Percentiles rank a stretch among this genome's conserved stretches.
Evolutionary conservation across 1,139 yeast genomes (phyloP).

Genomic region (Taphrina communis): DNA sequence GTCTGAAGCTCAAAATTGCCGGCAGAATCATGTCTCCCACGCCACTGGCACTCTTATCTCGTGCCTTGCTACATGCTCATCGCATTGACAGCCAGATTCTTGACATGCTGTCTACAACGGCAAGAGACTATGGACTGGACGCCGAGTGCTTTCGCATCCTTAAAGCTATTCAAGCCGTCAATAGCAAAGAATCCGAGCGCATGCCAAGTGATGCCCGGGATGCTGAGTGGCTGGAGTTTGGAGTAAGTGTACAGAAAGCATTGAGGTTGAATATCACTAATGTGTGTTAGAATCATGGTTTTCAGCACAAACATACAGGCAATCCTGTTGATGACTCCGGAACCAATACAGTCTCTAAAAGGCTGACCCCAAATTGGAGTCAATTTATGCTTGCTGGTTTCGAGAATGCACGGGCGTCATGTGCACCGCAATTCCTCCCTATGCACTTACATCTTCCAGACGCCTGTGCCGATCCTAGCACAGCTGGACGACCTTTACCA

Average conservation of each 20-base stretch:
- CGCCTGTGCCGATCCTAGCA: background rate
- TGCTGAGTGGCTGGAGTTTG: slow-evolving; percentile 16
- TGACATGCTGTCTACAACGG: slow-evolving; percentile 2
- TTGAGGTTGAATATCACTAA: slow-evolving; percentile 3
- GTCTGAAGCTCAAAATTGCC: slow-evolving; percentile 19
- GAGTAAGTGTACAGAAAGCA: slow-evolving; percentile 2
- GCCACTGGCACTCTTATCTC: slow-evolving; percentile 15
- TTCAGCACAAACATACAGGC: slow-evolving; percentile 11
- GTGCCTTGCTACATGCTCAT: slow-evolving; percentile 19
- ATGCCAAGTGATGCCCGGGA: slow-evolving; percentile 14
- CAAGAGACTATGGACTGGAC: slow-evolving; percentile 1
- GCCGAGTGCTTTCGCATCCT: slow-evolving; percentile 13
- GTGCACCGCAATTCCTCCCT: slow-evolving; percentile 4
- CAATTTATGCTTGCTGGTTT: slow-evolving; percentile 28
- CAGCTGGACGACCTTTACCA: background rate
- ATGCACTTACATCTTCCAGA: slow-evolving; percentile 12
- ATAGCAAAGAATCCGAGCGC: background rate
- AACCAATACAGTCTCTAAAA: background rate
- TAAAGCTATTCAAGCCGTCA: slow-evolving; percentile 10
- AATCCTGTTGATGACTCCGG: background rate
- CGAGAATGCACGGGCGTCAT: background rate
- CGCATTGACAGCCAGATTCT: slow-evolving; percentile 13
- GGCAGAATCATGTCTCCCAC: slow-evolving; percentile 3
- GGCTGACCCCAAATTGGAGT: slow-evolving; percentile 30
- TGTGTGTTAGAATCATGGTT: slow-evolving; percentile 11